phyloP scores from a whole-genome alignment of 2,329 filamentous ascomycete genomes.

The Chaetomium olivaceum region DNA sequence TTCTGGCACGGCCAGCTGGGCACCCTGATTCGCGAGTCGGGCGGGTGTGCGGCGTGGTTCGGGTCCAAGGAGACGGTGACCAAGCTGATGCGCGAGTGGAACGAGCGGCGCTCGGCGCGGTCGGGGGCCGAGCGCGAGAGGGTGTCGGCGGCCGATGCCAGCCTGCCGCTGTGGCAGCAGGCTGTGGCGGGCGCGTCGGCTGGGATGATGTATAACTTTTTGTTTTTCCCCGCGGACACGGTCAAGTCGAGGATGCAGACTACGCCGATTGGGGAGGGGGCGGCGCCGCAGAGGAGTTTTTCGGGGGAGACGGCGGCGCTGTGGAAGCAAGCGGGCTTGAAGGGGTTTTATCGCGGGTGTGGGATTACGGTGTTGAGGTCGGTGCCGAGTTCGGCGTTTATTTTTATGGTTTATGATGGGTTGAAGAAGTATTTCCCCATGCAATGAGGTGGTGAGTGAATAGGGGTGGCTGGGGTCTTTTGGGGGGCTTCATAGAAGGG shows the following conservation, averaged over 20 bases:
- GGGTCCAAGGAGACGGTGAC: constrained; percentile 82
- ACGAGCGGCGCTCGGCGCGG: constrained; percentile 46
- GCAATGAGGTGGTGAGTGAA: constrained; percentile 38
- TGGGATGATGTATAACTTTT: constrained; percentile 92
- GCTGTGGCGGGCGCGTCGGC: constrained; percentile 83
- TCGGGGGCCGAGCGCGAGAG: constrained; percentile 45
- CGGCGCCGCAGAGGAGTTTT: constrained; percentile 67
- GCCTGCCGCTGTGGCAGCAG: constrained; percentile 79
- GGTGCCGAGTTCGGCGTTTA: constrained; percentile 95
- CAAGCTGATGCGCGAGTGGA: constrained; percentile 64
- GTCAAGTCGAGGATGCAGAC: constrained; percentile 98
- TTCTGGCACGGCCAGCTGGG: constrained; percentile 97
- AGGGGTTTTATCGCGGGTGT: constrained; percentile 88
- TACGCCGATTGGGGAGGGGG: constrained; percentile 62
- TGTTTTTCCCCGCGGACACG: constrained; percentile 96
- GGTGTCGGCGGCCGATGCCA: constrained; percentile 34
- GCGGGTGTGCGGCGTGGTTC: constrained; percentile 94
- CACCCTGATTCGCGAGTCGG: constrained; percentile 90
- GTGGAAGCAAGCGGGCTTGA: constrained; percentile 81
- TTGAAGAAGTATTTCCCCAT: constrained; percentile 68
- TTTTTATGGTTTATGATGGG: constrained; percentile 92
- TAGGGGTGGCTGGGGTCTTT: not conserved
- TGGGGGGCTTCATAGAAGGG: not conserved
- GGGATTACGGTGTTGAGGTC: constrained; percentile 87
- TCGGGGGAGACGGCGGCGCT: constrained; percentile 68